Conservation (phyloP, 352 stramenopile genomes). For the Phytophthora tubulina region DNA sequence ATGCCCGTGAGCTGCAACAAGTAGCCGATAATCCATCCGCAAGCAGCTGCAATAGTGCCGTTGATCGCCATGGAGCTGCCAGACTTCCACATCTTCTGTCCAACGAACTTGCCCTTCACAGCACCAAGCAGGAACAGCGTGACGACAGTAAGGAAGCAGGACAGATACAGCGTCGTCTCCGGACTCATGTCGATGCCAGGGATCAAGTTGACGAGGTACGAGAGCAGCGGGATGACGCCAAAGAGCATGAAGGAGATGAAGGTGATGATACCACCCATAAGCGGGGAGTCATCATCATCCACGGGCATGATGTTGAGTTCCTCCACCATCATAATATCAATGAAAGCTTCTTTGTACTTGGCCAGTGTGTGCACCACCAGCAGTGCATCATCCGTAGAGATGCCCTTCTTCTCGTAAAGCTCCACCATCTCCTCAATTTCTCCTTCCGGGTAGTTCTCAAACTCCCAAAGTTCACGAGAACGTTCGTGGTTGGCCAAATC, state of each 20-base stretch:
- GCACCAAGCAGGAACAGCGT: slow-evolving; percentile 95
- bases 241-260: slow-evolving; percentile 93
- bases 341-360: slow-evolving; percentile 98
- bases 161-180: slow-evolving; percentile 88
- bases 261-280: slow-evolving; percentile 87
- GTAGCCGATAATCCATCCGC: slow-evolving; percentile 86
- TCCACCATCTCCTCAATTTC: slow-evolving; percentile 98
- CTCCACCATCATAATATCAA: slow-evolving; percentile 98
- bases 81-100: slow-evolving; percentile 77
- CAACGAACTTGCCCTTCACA: slow-evolving; percentile 91
- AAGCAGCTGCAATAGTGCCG: slow-evolving; percentile 74
- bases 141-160: slow-evolving; percentile 94
- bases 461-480: slow-evolving; percentile 93
- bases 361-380: slow-evolving; percentile 94
- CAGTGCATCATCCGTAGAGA: slow-evolving; percentile 91
- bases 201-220: slow-evolving; percentile 92
- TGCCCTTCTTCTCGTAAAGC: slow-evolving; percentile 94
- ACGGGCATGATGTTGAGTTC: slow-evolving; percentile 96
- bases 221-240: slow-evolving; percentile 93
- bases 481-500: slow-evolving; percentile 95
- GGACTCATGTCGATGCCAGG: slow-evolving; percentile 67
- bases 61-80: slow-evolving; percentile 84
- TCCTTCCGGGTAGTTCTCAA: slow-evolving; percentile 96
- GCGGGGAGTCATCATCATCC: slow-evolving; percentile 92
- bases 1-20: slow-evolving; percentile 84